These are phyloP conservation scores for Paraglomus brasilianum DNA, from an alignment of 192 early-diverging fungal species.

Conservation along the genomic window DNA sequence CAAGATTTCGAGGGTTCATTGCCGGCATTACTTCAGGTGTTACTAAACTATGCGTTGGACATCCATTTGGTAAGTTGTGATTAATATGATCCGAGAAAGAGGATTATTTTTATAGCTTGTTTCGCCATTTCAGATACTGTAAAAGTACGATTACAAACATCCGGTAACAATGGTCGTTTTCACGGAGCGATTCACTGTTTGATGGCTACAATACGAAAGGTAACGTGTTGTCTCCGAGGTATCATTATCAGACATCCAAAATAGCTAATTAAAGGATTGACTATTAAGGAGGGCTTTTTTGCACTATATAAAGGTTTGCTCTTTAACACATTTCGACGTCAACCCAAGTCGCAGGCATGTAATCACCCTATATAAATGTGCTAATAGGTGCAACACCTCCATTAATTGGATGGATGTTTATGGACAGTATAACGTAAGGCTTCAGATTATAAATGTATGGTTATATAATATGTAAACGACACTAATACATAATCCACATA, in stretches of 20 bases:
- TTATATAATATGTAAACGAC: no score
- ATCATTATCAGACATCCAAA: background rate
- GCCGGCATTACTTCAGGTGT: conserved; percentile 73
- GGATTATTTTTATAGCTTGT: conserved; percentile 6
- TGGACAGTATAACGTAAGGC: conserved; percentile 72
- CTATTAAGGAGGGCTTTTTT: conserved; percentile 57
- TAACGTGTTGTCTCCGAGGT: background rate
- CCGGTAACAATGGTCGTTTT: conserved; percentile 66
- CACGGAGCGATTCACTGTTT: conserved; percentile 72
- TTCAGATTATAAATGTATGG: background rate
- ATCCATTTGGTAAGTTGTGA: conserved; percentile 63
- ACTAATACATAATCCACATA: background rate
- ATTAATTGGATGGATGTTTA: conserved; percentile 85
- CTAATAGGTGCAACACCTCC: conserved; percentile 78
- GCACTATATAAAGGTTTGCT: conserved; percentile 79
- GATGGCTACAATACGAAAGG: conserved; percentile 50
- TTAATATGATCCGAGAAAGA: background rate
- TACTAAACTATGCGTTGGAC: conserved; percentile 77
- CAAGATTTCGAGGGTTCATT: conserved; percentile 65
- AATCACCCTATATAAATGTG: background rate
- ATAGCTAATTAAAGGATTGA: background rate
- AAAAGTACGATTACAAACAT: conserved; percentile 79
- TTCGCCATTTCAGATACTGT: conserved; percentile 55
- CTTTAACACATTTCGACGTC: background rate
- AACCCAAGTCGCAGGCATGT: background rate